These are phyloP conservation scores for Castanea crenata DNA, from an alignment of 306 rosid genomes.

Conservation along the genomic window DNA sequence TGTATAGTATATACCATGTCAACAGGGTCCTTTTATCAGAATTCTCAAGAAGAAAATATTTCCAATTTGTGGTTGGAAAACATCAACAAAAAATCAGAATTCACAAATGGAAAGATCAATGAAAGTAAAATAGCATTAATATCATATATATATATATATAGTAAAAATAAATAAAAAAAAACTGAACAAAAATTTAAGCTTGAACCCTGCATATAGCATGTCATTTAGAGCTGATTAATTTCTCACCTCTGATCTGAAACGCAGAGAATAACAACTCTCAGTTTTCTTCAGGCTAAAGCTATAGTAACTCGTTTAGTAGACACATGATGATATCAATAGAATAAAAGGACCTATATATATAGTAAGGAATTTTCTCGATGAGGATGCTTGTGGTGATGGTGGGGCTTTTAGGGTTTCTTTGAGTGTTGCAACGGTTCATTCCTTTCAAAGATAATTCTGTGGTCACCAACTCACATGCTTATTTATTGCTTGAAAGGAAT, in stretches of 20 bases:
- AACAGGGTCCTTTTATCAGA: background rate
- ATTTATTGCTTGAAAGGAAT: slow-evolving; percentile 38
- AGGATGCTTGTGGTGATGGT: background rate
- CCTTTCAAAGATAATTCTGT: slow-evolving; percentile 24
- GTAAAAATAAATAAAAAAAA: too few relatives aligned
- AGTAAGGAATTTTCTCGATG: slow-evolving; percentile 1
- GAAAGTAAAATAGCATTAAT: background rate
- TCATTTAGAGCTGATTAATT: background rate
- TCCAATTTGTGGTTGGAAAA: background rate
- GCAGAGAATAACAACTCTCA: background rate
- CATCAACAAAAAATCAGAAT: background rate
- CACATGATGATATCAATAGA: background rate
- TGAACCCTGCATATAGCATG: too few relatives aligned
- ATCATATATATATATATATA: background rate
- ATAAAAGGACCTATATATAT: background rate
- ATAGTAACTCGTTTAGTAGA: background rate
- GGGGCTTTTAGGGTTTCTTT: slow-evolving; percentile 2
- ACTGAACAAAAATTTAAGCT: too few relatives aligned
- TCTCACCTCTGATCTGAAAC: background rate
- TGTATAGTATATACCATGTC: background rate
- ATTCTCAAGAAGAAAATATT: background rate
- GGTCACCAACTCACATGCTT: slow-evolving; percentile 25
- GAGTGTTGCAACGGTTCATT: slow-evolving; percentile 33
- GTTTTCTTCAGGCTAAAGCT: background rate
- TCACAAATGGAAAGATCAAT: background rate